Evolutionary conservation across 1,284 basidiomycete species (phyloP).

Genomic region (Cutaneotrichosporon cutaneum): DNA sequence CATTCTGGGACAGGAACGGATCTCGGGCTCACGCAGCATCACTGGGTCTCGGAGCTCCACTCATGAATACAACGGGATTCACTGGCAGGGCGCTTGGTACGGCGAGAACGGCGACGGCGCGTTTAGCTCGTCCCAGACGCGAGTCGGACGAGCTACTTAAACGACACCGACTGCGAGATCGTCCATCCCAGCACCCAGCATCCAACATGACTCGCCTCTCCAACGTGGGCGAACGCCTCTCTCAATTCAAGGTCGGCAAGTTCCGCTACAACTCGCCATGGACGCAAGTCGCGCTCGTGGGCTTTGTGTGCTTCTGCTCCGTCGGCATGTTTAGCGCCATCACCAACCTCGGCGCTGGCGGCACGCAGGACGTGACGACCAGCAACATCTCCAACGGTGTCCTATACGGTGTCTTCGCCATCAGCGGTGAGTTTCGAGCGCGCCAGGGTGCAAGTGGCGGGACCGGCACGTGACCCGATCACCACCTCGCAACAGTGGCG

Average conservation of each 20-base stretch:
- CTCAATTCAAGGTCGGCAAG: background rate
- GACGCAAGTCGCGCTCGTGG: slow-evolving; percentile 55
- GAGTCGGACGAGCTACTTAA: too few species aligned
- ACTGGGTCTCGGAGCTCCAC: too few species aligned
- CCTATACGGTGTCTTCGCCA: slow-evolving; percentile 55
- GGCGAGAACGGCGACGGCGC: too few species aligned
- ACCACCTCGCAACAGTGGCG: too few species aligned
- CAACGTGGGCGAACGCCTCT: slow-evolving; percentile 12
- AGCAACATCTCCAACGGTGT: slow-evolving; percentile 55
- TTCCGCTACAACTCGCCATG: slow-evolving; percentile 45
- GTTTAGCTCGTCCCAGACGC: too few species aligned
- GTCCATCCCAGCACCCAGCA: background rate
- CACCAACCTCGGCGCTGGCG: slow-evolving; percentile 56
- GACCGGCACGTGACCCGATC: too few species aligned
- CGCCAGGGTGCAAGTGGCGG: too few species aligned
- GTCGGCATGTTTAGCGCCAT: slow-evolving; percentile 60
- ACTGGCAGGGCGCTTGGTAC: too few species aligned
- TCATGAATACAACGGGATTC: too few species aligned
- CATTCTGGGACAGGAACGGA: too few species aligned
- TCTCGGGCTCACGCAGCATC: too few species aligned
- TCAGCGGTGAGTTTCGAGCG: slow-evolving; percentile 35
- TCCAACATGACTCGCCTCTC: background rate
- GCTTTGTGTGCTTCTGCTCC: slow-evolving; percentile 55
- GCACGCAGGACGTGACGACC: slow-evolving; percentile 53
- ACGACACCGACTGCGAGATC: too few species aligned